Percentiles rank a stretch among this genome's conserved stretches.
phyloP scores from a whole-genome alignment of 2,329 filamentous ascomycete genomes.

The Huntiella abstrusa region DNA sequence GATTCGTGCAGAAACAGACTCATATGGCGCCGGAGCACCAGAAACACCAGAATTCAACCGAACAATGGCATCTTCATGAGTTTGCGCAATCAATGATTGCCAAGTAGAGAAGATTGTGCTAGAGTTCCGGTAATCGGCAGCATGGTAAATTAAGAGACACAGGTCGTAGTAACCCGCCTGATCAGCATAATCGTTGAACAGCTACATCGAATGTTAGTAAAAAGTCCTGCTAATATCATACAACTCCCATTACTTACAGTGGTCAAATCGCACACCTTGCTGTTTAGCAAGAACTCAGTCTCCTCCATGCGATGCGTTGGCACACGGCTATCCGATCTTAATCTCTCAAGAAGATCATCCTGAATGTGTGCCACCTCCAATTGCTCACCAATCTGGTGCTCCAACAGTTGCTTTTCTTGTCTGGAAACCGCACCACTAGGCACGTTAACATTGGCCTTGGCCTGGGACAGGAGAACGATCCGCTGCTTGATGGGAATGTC shows the following conservation, averaged over 20 bases:
- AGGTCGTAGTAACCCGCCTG: slow-evolving; percentile 86
- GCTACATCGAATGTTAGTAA: slow-evolving; percentile 25
- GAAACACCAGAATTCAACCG: slow-evolving; percentile 14
- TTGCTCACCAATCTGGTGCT: slow-evolving; percentile 68
- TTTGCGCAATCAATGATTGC: slow-evolving; percentile 59
- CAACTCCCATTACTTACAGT: slow-evolving; percentile 36
- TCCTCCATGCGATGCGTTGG: slow-evolving; percentile 40
- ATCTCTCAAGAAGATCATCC: slow-evolving; percentile 66
- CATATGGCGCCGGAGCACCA: slow-evolving; percentile 41
- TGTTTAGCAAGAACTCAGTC: slow-evolving; percentile 51
- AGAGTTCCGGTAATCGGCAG: slow-evolving; percentile 76
- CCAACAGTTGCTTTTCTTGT: slow-evolving; percentile 65
- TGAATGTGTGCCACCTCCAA: slow-evolving; percentile 91
- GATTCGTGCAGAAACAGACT: slow-evolving; percentile 45
- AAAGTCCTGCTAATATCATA: background rate
- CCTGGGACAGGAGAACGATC: slow-evolving; percentile 75
- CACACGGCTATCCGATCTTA: slow-evolving; percentile 56
- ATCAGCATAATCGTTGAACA: slow-evolving; percentile 88
- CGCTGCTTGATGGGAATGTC: slow-evolving; percentile 61
- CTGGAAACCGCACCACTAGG: slow-evolving; percentile 57
- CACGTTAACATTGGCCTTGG: slow-evolving; percentile 82
- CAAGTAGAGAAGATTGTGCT: slow-evolving; percentile 72
- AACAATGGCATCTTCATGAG: slow-evolving; percentile 37
- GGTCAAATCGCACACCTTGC: slow-evolving; percentile 57
- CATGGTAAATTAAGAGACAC: slow-evolving; percentile 78